Evolutionary conservation across 345 rosid genomes (phyloP).

Genomic region (Clarkia xantiana): DNA sequence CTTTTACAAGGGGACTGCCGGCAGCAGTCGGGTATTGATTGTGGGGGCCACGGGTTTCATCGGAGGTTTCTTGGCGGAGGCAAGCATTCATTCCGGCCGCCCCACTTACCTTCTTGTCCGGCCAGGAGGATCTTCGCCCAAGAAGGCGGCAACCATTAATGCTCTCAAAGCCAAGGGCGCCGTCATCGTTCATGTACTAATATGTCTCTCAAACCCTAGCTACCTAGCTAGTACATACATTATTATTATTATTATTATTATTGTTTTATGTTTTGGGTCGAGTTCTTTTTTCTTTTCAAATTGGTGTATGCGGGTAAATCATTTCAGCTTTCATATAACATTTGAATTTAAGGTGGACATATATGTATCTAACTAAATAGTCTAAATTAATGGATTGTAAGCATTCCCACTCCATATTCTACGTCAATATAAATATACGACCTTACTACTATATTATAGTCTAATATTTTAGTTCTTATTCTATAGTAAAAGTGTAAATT

Average conservation of each 20-base stretch:
- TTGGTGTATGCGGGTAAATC: no score
- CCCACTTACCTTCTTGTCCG: conserved; percentile 39
- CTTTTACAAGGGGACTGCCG: neutral
- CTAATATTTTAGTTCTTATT: neutral
- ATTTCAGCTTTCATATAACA: no score
- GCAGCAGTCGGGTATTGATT: conserved; percentile 30
- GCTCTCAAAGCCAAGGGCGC: conserved; percentile 43
- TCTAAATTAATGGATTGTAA: no score
- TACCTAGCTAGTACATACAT: no score
- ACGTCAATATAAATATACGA: no score
- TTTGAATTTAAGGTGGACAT: no score
- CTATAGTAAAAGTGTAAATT: neutral
- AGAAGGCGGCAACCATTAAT: conserved; percentile 13
- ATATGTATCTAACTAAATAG: no score
- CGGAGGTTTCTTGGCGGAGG: conserved; percentile 40
- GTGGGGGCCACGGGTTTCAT: conserved; percentile 55
- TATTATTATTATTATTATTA: neutral
- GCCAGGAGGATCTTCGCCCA: conserved; percentile 10
- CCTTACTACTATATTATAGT: neutral
- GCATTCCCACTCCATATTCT: no score
- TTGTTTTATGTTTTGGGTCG: neutral
- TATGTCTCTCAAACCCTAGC: no score
- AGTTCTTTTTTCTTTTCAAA: no score
- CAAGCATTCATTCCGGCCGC: conserved; percentile 40
- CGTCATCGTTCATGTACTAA: conserved; percentile 17